Base-by-base conservation (phyloP, 169 alveolate species). In the Plasmodium malariae region DNA sequence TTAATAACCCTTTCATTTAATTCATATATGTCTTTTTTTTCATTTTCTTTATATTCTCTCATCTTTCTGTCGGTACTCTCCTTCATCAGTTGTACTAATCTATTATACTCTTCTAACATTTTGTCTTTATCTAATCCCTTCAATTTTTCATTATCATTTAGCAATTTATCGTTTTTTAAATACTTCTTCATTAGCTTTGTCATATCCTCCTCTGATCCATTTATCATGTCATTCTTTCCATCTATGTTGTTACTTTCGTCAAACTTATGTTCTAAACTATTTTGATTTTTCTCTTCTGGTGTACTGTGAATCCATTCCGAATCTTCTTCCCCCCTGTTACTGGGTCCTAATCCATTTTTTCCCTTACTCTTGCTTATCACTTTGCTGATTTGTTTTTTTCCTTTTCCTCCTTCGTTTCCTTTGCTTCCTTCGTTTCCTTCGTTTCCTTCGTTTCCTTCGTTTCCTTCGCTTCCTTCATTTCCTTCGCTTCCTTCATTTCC, bases 401-500 rank as follows among this genome's bases (percentile, higher is more conserved):
- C n/a, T n/a, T n/a, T n/a, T n/a, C 92, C 24, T 60, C 73, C 30
- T 60, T 55, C 49, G 67, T 63, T 11, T 21, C 7, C 0, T 71
- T 40, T 37, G 6, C 17, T 60, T 36, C 12, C 4, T 1, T 34
- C 59, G 40, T 30, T n/a, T n/a, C 59, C 72, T 1, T 37, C 88
- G 0, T 57, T 34, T 48, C 30, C 43, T 36, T 34, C 30, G 32
- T 51, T 67, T 6, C 37, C 74, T 5, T 45, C 73, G 14, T 26
- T 65, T 26, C 65, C 67, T 60, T 91, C 40, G 14, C 87, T 69
- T 34, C 43, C 65, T 36, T 55, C 92, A 19, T 65, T 6, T 83
- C 71, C 90, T 78, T 54, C n/a, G n/a, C n/a, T n/a, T n/a, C n/a
- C n/a, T 80, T 54, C 87, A 70, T 59, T 57, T 89, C 43, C 45